Base-by-base conservation (phyloP, 371 early-diverging fungal species). In the Mucor saturninus region DNA sequence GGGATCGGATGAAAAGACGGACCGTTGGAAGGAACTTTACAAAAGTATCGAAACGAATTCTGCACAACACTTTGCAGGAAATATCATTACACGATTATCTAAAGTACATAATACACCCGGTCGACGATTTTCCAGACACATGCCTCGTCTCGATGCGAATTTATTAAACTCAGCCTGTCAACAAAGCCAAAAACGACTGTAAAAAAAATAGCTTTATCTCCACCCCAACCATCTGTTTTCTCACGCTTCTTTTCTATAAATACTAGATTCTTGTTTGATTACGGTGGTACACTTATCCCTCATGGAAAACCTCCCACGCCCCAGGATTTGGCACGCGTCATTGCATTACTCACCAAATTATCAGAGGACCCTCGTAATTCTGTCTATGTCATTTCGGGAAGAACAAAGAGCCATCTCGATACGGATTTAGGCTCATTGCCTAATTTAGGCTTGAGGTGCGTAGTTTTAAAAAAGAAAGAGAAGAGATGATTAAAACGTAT, bases 261-360 rank as follows among this genome's bases (percentile, higher is more conserved):
- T 38, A 10, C 2, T 65, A 77, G 73, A 55, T 79, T 91, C 35
- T 78, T 95, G 62, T 80, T 96, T 62, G 95, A 95, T 69, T 93
- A 95, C 64, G 95, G 95, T 56, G 96, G 96, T 21, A 95, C 95
- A 1, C 79, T 96, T 7, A 77, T 87, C 21, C 86, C 90, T 10
- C 89, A 88, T 59, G 86, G 82, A 51, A 83, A 86, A 52, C 73
- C 80, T 4, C 83, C 88, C 5, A 64, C 69, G 0, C 50, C 68
- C 1, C 54, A 56, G 13, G 74, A 72, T 38, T 58, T 72, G 13
- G 66, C 59, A 51, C 72, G 71, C 5, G 59, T 76, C 71, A 54
- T 84, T 13, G 60, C 69, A 32, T 70, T 91, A 14, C 65, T 95
- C n/a, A 45, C 52, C 1, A 56, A 69, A n/a, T 76, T 96, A 21